Percentiles rank a stretch among this genome's conserved stretches.
Conservation (phyloP, 2,329 filamentous ascomycete species). For the Scortechinia acanthostroma region DNA sequence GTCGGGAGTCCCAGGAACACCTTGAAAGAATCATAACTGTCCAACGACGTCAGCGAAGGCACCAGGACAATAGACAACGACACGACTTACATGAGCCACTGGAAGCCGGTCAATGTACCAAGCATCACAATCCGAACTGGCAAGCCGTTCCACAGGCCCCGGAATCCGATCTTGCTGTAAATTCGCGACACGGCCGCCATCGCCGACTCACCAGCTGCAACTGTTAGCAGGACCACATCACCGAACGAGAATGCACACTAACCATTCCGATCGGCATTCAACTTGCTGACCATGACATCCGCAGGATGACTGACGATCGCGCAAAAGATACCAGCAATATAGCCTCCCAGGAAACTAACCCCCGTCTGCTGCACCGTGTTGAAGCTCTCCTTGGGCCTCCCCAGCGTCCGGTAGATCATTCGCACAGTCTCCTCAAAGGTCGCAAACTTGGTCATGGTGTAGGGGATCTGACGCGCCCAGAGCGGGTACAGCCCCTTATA, state of each 20-base stretch:
- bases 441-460: slow-evolving; percentile 89
- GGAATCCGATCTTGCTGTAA: slow-evolving; percentile 80
- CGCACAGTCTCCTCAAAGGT: slow-evolving; percentile 86
- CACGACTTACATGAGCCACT: slow-evolving; percentile 85
- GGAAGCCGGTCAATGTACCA: slow-evolving; percentile 71
- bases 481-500: slow-evolving; percentile 89
- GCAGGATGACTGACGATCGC: slow-evolving; percentile 77
- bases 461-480: slow-evolving; percentile 87
- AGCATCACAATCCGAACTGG: slow-evolving; percentile 86
- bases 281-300: slow-evolving; percentile 87
- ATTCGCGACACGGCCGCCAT: slow-evolving; percentile 72
- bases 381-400: slow-evolving; percentile 73
- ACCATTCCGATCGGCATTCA: slow-evolving; percentile 68
- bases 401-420: slow-evolving; percentile 73
- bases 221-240: neutral
- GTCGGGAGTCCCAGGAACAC: slow-evolving; percentile 83
- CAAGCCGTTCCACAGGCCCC: slow-evolving; percentile 85
- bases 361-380: slow-evolving; percentile 74
- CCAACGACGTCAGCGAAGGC: slow-evolving; percentile 2
- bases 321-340: slow-evolving; percentile 81
- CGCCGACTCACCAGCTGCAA: slow-evolving; percentile 63
- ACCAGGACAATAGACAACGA: neutral
- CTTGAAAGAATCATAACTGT: slow-evolving; percentile 73
- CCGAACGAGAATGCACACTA: neutral
- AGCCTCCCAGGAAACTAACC: slow-evolving; percentile 77